Percentiles rank a stretch among this genome's conserved stretches.
Evolutionary conservation across 306 rosid genomes (phyloP).

Genomic region (Begonia fuchsioides): DNA sequence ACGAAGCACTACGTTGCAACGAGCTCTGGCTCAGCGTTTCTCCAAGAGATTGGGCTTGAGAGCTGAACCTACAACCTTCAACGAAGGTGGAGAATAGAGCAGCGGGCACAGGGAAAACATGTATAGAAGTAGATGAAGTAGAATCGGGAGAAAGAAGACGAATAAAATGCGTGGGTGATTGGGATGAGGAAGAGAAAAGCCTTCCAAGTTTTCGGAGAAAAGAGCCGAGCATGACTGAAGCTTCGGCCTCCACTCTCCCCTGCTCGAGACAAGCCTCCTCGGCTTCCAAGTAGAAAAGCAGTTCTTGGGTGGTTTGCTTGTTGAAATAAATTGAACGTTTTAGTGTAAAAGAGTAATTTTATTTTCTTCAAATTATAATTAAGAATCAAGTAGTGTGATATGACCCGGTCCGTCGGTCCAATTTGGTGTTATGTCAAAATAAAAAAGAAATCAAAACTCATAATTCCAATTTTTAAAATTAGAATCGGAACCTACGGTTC

Average conservation of each 20-base stretch:
- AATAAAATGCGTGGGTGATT: conserved; percentile 4
- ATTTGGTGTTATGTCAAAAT: too few species aligned
- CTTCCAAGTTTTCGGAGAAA: conserved; percentile 21
- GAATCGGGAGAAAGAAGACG: conserved; percentile 8
- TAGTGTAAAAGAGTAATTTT: too few species aligned
- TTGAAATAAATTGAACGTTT: too few species aligned
- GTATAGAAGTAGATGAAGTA: conserved; percentile 5
- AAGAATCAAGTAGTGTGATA: too few species aligned
- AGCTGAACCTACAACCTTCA: conserved; percentile 1
- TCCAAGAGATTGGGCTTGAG: neutral
- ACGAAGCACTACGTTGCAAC: neutral
- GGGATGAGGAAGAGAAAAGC: conserved; percentile 12
- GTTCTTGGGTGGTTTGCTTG: too few species aligned
- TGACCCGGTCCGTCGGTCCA: too few species aligned
- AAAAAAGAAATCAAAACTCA: too few species aligned
- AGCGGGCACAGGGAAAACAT: conserved; percentile 4
- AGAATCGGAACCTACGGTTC: too few species aligned
- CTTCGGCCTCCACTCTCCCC: neutral
- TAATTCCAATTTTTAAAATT: too few species aligned
- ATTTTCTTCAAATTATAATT: too few species aligned
- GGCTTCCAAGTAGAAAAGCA: too few species aligned
- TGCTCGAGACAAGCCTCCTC: too few species aligned
- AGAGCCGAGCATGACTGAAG: conserved; percentile 14
- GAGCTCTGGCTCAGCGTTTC: neutral
- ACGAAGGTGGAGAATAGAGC: conserved; percentile 1